A percentile compares a stretch with the other conserved stretches of the same genome.
These are phyloP conservation scores for Pachyrhizus erosus DNA, from an alignment of 306 rosid species.

Conservation along the genomic window DNA sequence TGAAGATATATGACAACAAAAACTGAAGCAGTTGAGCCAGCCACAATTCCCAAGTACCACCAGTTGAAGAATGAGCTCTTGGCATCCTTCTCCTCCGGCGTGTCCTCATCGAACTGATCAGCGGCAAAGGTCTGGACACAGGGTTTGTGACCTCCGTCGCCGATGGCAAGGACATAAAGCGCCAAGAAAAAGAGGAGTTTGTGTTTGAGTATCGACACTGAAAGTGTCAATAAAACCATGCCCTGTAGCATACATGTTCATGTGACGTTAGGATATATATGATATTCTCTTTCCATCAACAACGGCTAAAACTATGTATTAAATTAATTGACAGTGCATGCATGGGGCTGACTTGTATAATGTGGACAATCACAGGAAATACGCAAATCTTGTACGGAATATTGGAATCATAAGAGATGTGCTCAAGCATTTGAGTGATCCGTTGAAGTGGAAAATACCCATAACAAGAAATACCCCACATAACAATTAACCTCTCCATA, in stretches of 20 bases:
- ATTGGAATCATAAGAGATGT: constrained; percentile 40
- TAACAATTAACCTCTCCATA: not conserved
- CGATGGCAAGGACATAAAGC: constrained; percentile 65
- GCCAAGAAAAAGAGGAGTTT: constrained; percentile 51
- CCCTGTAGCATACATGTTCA: constrained; percentile 45
- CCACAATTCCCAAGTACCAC: constrained; percentile 76
- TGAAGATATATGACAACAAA: constrained; percentile 62
- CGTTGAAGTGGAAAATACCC: constrained; percentile 13
- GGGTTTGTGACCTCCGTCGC: constrained; percentile 81
- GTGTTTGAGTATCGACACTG: constrained; percentile 53
- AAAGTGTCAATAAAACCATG: constrained; percentile 58
- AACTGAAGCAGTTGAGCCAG: constrained; percentile 56
- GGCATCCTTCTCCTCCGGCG: constrained; percentile 56
- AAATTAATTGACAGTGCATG: constrained; percentile 32
- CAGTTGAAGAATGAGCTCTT: constrained; percentile 81
- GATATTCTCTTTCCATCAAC: constrained; percentile 14
- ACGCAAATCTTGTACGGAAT: constrained; percentile 43
- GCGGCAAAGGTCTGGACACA: constrained; percentile 91
- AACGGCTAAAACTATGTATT: not conserved
- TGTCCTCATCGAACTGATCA: constrained; percentile 73
- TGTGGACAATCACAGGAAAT: constrained; percentile 41
- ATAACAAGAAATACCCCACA: not conserved
- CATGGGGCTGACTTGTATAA: constrained; percentile 29
- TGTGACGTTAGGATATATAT: not conserved
- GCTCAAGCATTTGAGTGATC: not conserved